These are phyloP conservation scores for Nemania sp. DNA, from an alignment of 2,329 filamentous ascomycete species.

Conservation along the genomic window DNA sequence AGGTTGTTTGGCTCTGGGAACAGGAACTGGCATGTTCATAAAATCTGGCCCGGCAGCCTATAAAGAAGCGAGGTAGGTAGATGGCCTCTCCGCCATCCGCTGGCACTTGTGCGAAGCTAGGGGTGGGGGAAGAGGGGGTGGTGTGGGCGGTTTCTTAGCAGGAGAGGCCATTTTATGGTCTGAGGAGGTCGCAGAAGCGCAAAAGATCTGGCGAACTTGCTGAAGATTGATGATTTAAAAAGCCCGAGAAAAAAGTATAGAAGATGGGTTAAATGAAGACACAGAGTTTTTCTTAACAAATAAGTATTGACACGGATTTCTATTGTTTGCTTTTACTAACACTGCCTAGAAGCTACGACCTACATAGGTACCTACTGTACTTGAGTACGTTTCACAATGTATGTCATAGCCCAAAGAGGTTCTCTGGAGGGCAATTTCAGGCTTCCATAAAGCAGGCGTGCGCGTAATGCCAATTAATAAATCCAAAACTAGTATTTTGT, in stretches of 20 bases:
- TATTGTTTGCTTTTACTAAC: too few species aligned
- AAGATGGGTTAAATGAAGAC: neutral
- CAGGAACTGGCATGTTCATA: slow-evolving; percentile 5
- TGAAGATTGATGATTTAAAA: neutral
- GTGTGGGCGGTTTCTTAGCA: neutral
- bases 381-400: too few species aligned
- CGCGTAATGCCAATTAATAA: too few species aligned
- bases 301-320: neutral
- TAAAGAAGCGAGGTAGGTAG: slow-evolving; percentile 17
- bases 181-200: neutral
- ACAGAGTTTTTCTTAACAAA: neutral
- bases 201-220: neutral
- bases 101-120: slow-evolving; percentile 2
- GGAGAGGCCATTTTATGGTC: neutral
- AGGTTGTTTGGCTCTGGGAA: neutral
- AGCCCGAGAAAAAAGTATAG: neutral
- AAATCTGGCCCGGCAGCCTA: slow-evolving; percentile 16
- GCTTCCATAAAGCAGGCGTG: too few species aligned
- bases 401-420: too few species aligned
- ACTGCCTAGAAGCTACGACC: too few species aligned
- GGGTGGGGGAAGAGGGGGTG: neutral
- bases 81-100: slow-evolving; percentile 3
- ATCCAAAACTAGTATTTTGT: neutral
- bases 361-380: too few species aligned
- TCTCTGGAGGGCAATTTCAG: too few species aligned